phyloP scores from a whole-genome alignment of 441 rosid genomes.

The Aleurites moluccanus region DNA sequence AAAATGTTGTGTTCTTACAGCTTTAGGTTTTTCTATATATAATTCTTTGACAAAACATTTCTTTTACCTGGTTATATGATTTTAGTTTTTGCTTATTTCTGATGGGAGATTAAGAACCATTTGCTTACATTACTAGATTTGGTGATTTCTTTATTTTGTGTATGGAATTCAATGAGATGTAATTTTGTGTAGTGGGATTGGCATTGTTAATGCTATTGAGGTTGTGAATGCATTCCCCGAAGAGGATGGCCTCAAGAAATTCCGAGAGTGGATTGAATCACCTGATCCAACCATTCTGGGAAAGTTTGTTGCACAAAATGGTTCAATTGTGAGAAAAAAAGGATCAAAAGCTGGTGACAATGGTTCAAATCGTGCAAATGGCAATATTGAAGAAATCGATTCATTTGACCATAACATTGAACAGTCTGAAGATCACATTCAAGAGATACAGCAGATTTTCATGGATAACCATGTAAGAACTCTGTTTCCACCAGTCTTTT shows the following conservation, averaged over 20 bases:
- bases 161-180: conserved; percentile 24
- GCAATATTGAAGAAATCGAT: conserved; percentile 26
- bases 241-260: conserved; percentile 84
- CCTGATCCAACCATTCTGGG: conserved; percentile 93
- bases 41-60: neutral
- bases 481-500: conserved; percentile 11
- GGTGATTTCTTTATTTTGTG: conserved; percentile 8
- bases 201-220: conserved; percentile 97
- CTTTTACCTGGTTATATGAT: neutral
- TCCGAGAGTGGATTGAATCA: conserved; percentile 95
- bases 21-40: neutral
- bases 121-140: conserved; percentile 1
- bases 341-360: conserved; percentile 39
- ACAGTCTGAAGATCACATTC: conserved; percentile 32
- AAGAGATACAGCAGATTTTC: conserved; percentile 63
- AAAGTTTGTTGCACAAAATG: conserved; percentile 40
- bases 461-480: conserved; percentile 81
- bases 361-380: conserved; percentile 24
- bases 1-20: neutral
- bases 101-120: neutral
- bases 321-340: conserved; percentile 41
- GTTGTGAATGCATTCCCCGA: conserved; percentile 92
- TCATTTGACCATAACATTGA: conserved; percentile 30
- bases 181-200: conserved; percentile 81
- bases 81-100: neutral